Evolutionary conservation across 116 monocot genomes (phyloP).

Genomic region (Trichopus zeylanicus): DNA sequence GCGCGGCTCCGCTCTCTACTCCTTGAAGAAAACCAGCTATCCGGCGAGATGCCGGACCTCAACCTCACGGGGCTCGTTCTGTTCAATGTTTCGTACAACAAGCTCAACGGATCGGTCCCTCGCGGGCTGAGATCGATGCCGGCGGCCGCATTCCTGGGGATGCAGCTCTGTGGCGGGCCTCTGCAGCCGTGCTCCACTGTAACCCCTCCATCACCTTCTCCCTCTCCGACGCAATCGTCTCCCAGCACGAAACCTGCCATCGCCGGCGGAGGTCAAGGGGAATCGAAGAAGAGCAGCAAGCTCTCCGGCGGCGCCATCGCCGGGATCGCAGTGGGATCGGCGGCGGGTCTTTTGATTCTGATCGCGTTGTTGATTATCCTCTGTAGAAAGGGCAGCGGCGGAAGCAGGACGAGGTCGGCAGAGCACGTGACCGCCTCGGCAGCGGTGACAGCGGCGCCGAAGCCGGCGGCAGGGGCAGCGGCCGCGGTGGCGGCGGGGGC

Average conservation of each 20-base stretch:
- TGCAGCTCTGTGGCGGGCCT: constrained; percentile 39
- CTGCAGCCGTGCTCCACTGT: constrained; percentile 33
- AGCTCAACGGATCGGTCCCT: constrained; percentile 55
- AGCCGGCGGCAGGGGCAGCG: background rate
- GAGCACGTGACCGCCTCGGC: constrained; percentile 13
- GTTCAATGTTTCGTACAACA: constrained; percentile 72
- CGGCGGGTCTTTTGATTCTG: constrained; percentile 20
- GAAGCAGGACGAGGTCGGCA: background rate
- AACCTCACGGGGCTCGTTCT: constrained; percentile 24
- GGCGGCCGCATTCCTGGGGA: constrained; percentile 39
- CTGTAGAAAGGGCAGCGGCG: constrained; percentile 15
- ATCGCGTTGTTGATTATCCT: constrained; percentile 25
- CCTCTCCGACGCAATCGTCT: constrained; percentile 6
- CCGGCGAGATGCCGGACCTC: constrained; percentile 63
- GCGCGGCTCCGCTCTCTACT: constrained; percentile 41
- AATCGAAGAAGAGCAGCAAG: constrained; percentile 9
- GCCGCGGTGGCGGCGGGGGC: background rate
- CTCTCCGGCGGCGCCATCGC: constrained; percentile 78
- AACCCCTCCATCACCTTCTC: constrained; percentile 1
- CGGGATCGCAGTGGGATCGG: constrained; percentile 45
- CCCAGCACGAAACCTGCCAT: no score
- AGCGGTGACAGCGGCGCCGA: background rate
- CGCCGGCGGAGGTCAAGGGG: no score
- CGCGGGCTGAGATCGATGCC: constrained; percentile 18
- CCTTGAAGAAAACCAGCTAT: constrained; percentile 46